Conservation (phyloP, 345 rosid genomes). For the Adansonia digitata region DNA sequence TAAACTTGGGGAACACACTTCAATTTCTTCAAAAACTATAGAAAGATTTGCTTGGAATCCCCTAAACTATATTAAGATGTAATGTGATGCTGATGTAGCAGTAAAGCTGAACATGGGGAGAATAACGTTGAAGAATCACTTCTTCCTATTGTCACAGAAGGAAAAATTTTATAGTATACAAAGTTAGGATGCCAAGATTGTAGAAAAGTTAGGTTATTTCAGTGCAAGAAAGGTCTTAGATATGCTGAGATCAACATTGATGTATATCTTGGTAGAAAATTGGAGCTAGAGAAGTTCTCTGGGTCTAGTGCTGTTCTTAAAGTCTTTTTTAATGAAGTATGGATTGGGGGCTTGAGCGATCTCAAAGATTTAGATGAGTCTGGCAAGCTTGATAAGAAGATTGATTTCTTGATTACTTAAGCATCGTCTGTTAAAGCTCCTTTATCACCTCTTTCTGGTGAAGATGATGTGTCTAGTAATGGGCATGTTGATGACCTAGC, state of each 20-base stretch:
- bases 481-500: slow-evolving; percentile 76
- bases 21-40: slow-evolving; percentile 30
- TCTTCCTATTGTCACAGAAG: slow-evolving; percentile 49
- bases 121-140: slow-evolving; percentile 23
- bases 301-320: slow-evolving; percentile 69
- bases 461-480: slow-evolving; percentile 62
- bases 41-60: slow-evolving; percentile 67
- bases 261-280: slow-evolving; percentile 64
- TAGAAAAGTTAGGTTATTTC: slow-evolving; percentile 52
- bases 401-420: slow-evolving; percentile 46
- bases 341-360: slow-evolving; percentile 59
- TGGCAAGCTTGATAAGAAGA: slow-evolving; percentile 67
- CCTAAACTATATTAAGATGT: slow-evolving; percentile 44
- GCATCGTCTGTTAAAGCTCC: slow-evolving; percentile 63
- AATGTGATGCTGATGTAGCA: slow-evolving; percentile 37
- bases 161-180: slow-evolving; percentile 64
- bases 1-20: slow-evolving; percentile 25
- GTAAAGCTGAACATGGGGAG: slow-evolving; percentile 27
- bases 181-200: slow-evolving; percentile 64
- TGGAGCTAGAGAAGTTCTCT: slow-evolving; percentile 58
- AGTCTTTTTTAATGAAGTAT: slow-evolving; percentile 63
- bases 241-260: slow-evolving; percentile 78
- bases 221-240: slow-evolving; percentile 53
- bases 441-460: slow-evolving; percentile 80
- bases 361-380: slow-evolving; percentile 57